Percentiles rank a stretch among this genome's conserved stretches.
Evolutionary conservation across 2,329 filamentous ascomycete genomes (phyloP).

Genomic region (Cytospora mali): DNA sequence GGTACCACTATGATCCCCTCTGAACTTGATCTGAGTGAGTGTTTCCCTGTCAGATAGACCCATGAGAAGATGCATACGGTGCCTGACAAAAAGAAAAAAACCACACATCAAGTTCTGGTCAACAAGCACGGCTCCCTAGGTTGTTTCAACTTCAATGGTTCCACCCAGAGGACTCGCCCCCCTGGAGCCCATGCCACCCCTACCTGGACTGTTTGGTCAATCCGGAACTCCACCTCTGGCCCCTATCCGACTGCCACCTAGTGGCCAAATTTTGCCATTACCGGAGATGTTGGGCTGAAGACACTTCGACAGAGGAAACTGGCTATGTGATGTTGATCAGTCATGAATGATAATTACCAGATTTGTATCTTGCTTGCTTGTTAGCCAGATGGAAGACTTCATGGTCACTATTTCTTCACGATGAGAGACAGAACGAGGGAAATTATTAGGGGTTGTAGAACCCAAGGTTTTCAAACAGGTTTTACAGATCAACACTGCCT

Average conservation of each 20-base stretch:
- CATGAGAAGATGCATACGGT: background rate
- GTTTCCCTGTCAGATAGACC: too few relatives aligned
- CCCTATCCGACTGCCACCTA: background rate
- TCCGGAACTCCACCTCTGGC: background rate
- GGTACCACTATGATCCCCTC: background rate
- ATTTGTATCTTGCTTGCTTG: background rate
- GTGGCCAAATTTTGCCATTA: background rate
- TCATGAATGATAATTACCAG: background rate
- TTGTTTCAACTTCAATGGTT: conserved; percentile 41
- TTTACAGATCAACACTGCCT: too few relatives aligned
- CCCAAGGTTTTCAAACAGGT: too few relatives aligned
- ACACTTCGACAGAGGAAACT: background rate
- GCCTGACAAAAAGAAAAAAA: conserved; percentile 2
- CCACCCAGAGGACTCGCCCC: conserved; percentile 3
- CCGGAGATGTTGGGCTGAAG: background rate
- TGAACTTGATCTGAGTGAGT: conserved; percentile 16
- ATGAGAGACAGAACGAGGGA: background rate
- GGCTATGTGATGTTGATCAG: background rate
- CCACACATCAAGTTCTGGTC: conserved; percentile 40
- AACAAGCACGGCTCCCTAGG: conserved; percentile 43
- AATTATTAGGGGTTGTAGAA: background rate
- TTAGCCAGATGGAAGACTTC: background rate
- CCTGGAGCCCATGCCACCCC: background rate
- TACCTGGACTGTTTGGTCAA: conserved; percentile 1
- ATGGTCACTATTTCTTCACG: too few relatives aligned